phyloP scores from a whole-genome alignment of 1,284 basidiomycete genomes.

The Sanghuangporus sanghuang region DNA sequence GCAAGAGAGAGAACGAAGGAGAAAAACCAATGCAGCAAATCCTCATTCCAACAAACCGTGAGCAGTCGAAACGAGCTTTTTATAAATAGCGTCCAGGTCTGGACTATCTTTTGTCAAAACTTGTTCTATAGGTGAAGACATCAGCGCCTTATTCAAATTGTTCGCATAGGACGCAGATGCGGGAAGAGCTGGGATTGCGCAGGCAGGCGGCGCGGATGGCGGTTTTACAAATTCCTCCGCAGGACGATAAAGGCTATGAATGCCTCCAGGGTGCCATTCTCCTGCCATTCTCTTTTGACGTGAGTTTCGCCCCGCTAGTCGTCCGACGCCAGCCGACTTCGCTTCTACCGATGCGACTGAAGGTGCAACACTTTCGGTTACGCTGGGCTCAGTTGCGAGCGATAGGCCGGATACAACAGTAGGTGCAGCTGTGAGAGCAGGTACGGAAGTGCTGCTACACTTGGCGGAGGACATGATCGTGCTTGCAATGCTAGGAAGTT shows the following conservation, averaged over 20 bases:
- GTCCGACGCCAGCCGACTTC: neutral
- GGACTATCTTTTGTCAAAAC: neutral
- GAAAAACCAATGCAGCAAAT: neutral
- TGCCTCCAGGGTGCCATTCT: conserved; percentile 10
- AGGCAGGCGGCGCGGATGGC: neutral
- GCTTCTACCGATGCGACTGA: neutral
- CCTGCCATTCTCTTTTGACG: conserved; percentile 15
- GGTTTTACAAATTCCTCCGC: neutral
- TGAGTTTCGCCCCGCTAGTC: neutral
- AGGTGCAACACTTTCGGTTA: neutral
- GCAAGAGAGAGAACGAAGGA: neutral
- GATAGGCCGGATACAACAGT: conserved; percentile 13
- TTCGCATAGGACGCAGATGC: conserved; percentile 8
- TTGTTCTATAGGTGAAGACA: neutral
- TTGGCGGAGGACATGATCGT: conserved; percentile 11
- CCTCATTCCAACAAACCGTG: conserved; percentile 3
- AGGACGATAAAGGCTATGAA: neutral
- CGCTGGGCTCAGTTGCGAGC: conserved; percentile 1
- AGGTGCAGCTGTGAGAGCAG: conserved; percentile 12
- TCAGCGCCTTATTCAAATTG: conserved; percentile 9
- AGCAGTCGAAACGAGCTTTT: conserved; percentile 8
- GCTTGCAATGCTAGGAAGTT: conserved; percentile 14
- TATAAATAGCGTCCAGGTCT: conserved; percentile 9
- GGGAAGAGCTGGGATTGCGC: neutral
- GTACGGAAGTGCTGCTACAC: conserved; percentile 5